Conservation (phyloP, 208 protist species). For the Leishmania tropica region DNA sequence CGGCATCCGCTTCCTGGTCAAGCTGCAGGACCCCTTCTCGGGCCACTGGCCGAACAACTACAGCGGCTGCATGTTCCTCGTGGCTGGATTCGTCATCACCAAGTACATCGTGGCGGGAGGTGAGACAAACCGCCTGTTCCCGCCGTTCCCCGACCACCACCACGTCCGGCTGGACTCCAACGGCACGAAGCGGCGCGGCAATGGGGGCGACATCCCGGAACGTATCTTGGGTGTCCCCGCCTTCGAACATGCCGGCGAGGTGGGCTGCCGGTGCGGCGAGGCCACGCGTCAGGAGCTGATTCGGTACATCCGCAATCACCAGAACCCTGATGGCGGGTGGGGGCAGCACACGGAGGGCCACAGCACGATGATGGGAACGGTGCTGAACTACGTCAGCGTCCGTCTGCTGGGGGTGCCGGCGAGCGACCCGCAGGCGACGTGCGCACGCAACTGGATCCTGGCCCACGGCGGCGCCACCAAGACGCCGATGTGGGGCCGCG, state of each 20-base stretch:
- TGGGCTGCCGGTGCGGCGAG: slow-evolving; percentile 55
- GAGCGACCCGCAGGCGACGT: slow-evolving; percentile 56
- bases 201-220: slow-evolving; percentile 19
- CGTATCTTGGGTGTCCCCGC: slow-evolving; percentile 18
- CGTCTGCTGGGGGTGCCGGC: slow-evolving; percentile 92
- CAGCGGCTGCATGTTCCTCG: slow-evolving; percentile 96
- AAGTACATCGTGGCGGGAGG: slow-evolving; percentile 88
- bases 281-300: slow-evolving; percentile 87
- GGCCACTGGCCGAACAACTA: slow-evolving; percentile 98
- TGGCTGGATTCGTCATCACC: slow-evolving; percentile 92
- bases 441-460: slow-evolving; percentile 84
- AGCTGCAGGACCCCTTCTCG: slow-evolving; percentile 90
- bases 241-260: slow-evolving; percentile 20
- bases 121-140: slow-evolving; percentile 72
- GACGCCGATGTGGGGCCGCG: slow-evolving; percentile 97
- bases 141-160: slow-evolving; percentile 41
- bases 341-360: slow-evolving; percentile 96
- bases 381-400: slow-evolving; percentile 95
- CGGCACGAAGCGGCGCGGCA: neutral
- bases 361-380: slow-evolving; percentile 97
- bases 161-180: slow-evolving; percentile 32
- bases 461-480: slow-evolving; percentile 80
- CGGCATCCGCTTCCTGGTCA: slow-evolving; percentile 70
- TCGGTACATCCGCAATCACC: slow-evolving; percentile 94
- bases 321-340: slow-evolving; percentile 96